Evolutionary conservation across 2,329 filamentous ascomycete species (phyloP).

Genomic region (Cryphonectria parasitica): DNA sequence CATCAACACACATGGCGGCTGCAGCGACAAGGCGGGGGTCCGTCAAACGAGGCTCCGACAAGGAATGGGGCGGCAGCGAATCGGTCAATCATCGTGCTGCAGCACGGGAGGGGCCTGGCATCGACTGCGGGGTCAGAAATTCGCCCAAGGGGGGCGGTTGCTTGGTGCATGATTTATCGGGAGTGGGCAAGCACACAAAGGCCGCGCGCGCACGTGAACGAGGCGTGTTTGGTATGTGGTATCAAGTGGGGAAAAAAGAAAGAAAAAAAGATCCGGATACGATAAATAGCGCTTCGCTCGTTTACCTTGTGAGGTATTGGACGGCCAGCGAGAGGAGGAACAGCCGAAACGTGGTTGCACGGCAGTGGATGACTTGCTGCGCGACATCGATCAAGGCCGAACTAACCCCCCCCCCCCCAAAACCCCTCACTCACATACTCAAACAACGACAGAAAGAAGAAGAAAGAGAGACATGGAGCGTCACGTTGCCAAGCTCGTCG

Average conservation of each 20-base stretch:
- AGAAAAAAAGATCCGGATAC: not conserved
- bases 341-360: conserved; percentile 18
- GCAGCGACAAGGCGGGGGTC: not conserved
- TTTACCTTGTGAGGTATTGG: not conserved
- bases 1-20: not conserved
- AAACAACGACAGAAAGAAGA: not conserved
- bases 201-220: not conserved
- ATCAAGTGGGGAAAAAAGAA: too few species aligned
- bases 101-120: not conserved
- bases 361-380: conserved; percentile 17
- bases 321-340: not conserved
- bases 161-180: not conserved
- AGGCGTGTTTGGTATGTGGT: not conserved
- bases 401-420: not conserved
- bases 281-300: not conserved
- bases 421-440: not conserved
- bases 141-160: not conserved
- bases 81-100: conserved; percentile 13
- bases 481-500: not conserved
- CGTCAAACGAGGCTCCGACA: not conserved
- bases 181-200: not conserved
- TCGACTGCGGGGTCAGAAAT: conserved; percentile 1
- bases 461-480: not conserved
- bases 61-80: not conserved
- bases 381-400: not conserved